phyloP scores from a whole-genome alignment of 768 basidiomycete genomes.

The Boletus insuetus region DNA sequence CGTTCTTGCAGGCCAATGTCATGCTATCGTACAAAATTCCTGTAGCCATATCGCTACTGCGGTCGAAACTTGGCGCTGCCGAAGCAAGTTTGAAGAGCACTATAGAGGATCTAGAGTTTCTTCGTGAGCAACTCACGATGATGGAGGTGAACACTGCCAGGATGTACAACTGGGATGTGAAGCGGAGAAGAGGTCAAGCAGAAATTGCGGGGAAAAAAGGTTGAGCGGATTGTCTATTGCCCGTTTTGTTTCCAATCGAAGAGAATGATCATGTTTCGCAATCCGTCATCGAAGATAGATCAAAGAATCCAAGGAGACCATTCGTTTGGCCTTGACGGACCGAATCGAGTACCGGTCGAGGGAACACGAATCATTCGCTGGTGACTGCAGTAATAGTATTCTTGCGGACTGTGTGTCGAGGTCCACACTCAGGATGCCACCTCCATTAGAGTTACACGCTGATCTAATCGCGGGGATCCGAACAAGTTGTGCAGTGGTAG shows the following conservation, averaged over 20 bases:
- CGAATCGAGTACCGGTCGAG: no score
- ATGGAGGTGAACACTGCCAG: slow-evolving; percentile 97
- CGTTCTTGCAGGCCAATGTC: slow-evolving; percentile 77
- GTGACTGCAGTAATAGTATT: no score
- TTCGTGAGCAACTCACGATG: slow-evolving; percentile 91
- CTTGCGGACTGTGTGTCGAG: no score
- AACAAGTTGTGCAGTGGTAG: no score
- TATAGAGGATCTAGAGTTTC: slow-evolving; percentile 86
- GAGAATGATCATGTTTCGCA: neutral
- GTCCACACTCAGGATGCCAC: no score
- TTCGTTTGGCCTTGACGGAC: no score
- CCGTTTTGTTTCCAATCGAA: neutral
- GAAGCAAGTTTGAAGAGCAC: slow-evolving; percentile 63
- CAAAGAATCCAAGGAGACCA: no score
- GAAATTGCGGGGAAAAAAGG: slow-evolving; percentile 22
- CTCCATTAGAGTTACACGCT: no score
- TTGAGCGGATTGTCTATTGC: slow-evolving; percentile 4
- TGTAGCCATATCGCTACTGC: slow-evolving; percentile 70
- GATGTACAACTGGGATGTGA: slow-evolving; percentile 96
- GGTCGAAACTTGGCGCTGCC: slow-evolving; percentile 72
- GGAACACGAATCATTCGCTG: no score
- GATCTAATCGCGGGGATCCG: no score
- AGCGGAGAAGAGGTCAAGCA: slow-evolving; percentile 60
- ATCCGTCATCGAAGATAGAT: no score
- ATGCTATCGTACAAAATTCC: slow-evolving; percentile 93